phyloP scores from a whole-genome alignment of 805 yeast genomes.

The Lipomyces sp. region DNA sequence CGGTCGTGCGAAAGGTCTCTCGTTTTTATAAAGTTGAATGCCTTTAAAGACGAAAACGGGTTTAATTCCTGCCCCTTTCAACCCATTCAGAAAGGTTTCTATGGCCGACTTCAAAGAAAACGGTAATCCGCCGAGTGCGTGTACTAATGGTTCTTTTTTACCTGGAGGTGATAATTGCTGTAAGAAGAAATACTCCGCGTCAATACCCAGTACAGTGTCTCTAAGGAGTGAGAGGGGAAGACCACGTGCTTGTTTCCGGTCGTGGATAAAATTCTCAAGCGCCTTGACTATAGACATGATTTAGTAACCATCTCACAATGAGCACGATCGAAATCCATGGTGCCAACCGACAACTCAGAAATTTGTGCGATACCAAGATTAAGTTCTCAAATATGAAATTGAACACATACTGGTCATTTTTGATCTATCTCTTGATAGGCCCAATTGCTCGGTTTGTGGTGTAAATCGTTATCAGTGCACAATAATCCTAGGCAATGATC shows the following conservation, averaged over 20 bases:
- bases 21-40: constrained; percentile 31
- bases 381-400: not conserved
- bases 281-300: constrained; percentile 20
- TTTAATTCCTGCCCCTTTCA: constrained; percentile 66
- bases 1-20: constrained; percentile 30
- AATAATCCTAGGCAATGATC: not conserved
- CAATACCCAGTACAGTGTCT: constrained; percentile 78
- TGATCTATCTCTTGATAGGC: not conserved
- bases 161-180: constrained; percentile 56
- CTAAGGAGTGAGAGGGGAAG: constrained; percentile 67
- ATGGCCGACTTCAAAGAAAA: constrained; percentile 60
- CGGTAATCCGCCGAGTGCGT: constrained; percentile 85
- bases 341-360: not conserved
- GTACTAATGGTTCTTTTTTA: constrained; percentile 69
- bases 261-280: constrained; percentile 55
- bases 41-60: constrained; percentile 85
- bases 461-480: not conserved
- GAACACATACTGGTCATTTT: not conserved
- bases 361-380: not conserved
- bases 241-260: constrained; percentile 64
- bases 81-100: constrained; percentile 64
- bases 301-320: not conserved
- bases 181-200: constrained; percentile 77
- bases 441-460: not conserved
- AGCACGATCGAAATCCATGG: not conserved